Conservation (phyloP, 2,329 filamentous ascomycete genomes). For the Orbilia quercus region DNA sequence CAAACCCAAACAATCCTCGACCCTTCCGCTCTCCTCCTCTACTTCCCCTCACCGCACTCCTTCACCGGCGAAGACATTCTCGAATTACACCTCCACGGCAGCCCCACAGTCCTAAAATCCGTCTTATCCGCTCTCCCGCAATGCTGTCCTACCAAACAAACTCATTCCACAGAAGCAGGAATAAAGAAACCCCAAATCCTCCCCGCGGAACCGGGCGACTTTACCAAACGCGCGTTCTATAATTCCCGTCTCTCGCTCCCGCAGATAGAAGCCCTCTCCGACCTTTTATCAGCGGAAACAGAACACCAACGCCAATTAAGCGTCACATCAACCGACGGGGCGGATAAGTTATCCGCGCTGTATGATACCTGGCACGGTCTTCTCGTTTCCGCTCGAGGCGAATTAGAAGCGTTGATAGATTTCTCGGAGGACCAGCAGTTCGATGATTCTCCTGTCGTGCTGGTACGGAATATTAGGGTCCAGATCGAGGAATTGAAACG, state of each 20-base stretch:
- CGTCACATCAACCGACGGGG: slow-evolving; percentile 68
- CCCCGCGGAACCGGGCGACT: slow-evolving; percentile 94
- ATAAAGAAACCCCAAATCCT: slow-evolving; percentile 68
- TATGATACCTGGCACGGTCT: slow-evolving; percentile 86
- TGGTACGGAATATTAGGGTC: slow-evolving; percentile 75
- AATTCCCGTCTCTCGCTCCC: slow-evolving; percentile 86
- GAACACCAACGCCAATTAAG: slow-evolving; percentile 92
- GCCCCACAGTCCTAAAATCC: slow-evolving; percentile 85
- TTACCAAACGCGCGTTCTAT: slow-evolving; percentile 90
- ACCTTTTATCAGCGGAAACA: slow-evolving; percentile 76
- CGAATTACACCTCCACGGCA: slow-evolving; percentile 94
- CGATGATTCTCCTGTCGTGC: slow-evolving; percentile 80
- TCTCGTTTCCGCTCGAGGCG: slow-evolving; percentile 83
- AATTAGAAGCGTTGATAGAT: slow-evolving; percentile 94
- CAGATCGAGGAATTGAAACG: slow-evolving; percentile 73
- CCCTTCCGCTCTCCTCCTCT: slow-evolving; percentile 80
- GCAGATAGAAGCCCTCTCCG: slow-evolving; percentile 77
- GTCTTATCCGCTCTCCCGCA: slow-evolving; percentile 80
- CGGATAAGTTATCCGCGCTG: slow-evolving; percentile 74
- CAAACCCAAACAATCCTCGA: slow-evolving; percentile 70
- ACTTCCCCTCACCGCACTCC: slow-evolving; percentile 82
- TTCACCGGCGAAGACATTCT: slow-evolving; percentile 93
- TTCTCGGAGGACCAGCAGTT: slow-evolving; percentile 98
- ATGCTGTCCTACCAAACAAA: slow-evolving; percentile 61
- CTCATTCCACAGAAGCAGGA: slow-evolving; percentile 1